Evolutionary conservation across 768 basidiomycete species (phyloP).

Genomic region (Clavaria fumosa): DNA sequence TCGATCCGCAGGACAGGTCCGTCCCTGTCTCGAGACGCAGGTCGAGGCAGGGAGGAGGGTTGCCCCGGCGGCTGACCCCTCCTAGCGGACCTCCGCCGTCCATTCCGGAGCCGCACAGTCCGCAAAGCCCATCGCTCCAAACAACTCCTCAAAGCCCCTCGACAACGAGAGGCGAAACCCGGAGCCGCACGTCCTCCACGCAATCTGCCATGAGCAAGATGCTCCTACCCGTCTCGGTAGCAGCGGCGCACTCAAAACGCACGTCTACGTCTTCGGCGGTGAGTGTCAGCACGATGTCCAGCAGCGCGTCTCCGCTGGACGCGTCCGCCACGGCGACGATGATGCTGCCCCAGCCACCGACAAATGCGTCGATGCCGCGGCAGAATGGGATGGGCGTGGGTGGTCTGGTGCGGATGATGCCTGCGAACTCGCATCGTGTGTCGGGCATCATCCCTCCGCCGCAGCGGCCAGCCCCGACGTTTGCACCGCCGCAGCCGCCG

Average conservation of each 20-base stretch:
- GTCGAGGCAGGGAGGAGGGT: conserved; percentile 36
- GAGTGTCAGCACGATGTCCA: conserved; percentile 28
- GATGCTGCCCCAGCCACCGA: too few relatives aligned
- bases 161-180: conserved; percentile 12
- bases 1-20: too few relatives aligned
- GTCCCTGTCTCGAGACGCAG: too few relatives aligned
- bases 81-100: conserved; percentile 47
- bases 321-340: too few relatives aligned
- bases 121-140: conserved; percentile 15
- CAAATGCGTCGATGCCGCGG: too few relatives aligned
- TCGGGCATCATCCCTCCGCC: conserved; percentile 66
- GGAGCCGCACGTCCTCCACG: conserved; percentile 24
- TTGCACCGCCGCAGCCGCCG: conserved; percentile 11
- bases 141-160: conserved; percentile 18
- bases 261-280: conserved; percentile 33
- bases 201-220: conserved; percentile 24
- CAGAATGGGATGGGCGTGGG: too few relatives aligned
- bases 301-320: conserved; percentile 23
- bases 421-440: conserved; percentile 36
- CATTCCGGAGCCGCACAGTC: conserved; percentile 16
- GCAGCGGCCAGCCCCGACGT: conserved; percentile 55
- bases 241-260: conserved; percentile 40
- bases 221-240: conserved; percentile 28
- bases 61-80: conserved; percentile 39
- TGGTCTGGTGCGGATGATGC: too few relatives aligned